Evolutionary conservation across 495 filamentous ascomycete genomes (phyloP).

Genomic region (Penicillium dipodomyicola): DNA sequence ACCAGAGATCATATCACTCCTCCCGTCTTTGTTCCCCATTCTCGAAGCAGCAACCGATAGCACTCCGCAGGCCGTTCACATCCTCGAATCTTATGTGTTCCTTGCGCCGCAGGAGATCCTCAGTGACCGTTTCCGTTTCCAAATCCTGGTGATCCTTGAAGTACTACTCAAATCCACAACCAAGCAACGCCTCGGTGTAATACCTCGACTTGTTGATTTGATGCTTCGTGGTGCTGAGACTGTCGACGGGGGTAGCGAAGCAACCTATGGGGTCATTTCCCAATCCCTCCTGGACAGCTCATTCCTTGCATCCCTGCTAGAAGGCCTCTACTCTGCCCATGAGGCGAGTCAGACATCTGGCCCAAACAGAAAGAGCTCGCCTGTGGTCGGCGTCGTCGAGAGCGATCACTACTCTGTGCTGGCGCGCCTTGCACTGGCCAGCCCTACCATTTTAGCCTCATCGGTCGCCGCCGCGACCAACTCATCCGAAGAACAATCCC

Average conservation of each 20-base stretch:
- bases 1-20: conserved; percentile 63
- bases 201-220: conserved; percentile 66
- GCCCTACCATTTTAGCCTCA: conserved; percentile 62
- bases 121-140: conserved; percentile 56
- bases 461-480: conserved; percentile 44
- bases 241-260: conserved; percentile 67
- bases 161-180: conserved; percentile 53
- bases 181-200: conserved; percentile 61
- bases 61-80: conserved; percentile 65
- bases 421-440: conserved; percentile 70
- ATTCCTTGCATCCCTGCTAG: conserved; percentile 63
- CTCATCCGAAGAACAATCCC: conserved; percentile 48
- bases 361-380: conserved; percentile 60
- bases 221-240: conserved; percentile 67
- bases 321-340: conserved; percentile 68
- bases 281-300: conserved; percentile 66
- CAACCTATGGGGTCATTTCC: conserved; percentile 59
- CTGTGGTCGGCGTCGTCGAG: conserved; percentile 66
- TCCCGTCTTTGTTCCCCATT: conserved; percentile 65
- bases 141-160: conserved; percentile 57
- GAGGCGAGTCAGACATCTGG: conserved; percentile 73
- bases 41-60: conserved; percentile 68
- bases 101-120: conserved; percentile 77
- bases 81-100: conserved; percentile 75
- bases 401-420: conserved; percentile 84